Evolutionary conservation across 805 yeast genomes (phyloP), one percentile per base, ranked within the genome.

Genomic region (Candida incommunis): DNA sequence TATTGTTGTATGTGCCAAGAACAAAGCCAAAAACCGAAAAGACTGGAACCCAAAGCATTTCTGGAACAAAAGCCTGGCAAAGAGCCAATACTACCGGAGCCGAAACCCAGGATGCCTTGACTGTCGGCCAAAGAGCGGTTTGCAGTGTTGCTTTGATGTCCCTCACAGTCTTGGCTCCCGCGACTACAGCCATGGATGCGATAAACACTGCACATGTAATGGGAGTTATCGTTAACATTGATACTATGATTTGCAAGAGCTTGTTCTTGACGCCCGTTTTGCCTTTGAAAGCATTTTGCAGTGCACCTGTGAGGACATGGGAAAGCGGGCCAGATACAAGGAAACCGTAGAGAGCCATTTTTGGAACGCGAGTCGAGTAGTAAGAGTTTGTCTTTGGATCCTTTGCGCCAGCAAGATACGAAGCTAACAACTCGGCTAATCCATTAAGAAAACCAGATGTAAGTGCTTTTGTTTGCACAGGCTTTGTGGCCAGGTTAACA

Each of bases 41-140:
- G 54, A 60, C 57, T 4, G 69, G 69, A 22, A 64, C 65, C 69
- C 69, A 65, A 18, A 65, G 61, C 21, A 54, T 48, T 49, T 60
- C 60, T 25, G 68, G 68, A 29, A 65, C 50, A 45, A 59, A 60
- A 25, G 54, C 55, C 52, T 65, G 69, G 20, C 68, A 67, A 40
- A 64, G 41, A 3, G 63, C 65, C 45, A 65, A 46, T 3, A 59
- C 51, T 23, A 60, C 40, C 11, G 69, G 69, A n/a, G 65, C 57
- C 15, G 62, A 51, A 41, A 59, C 48, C 69, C 68, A 65, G 27
- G 58, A 52, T 34, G 63, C 53, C 45, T 52, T 53, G 51, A 64
- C 45, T 15, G 64, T 63, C 4, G 64, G 59, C 50, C 59, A 43
- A 43, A 61, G 47, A 22, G 61, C 56, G 5, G 52, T 53, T 47